Evolutionary conservation across 2,329 filamentous ascomycete species (phyloP).

Genomic region (Knoxdaviesia proteae): DNA sequence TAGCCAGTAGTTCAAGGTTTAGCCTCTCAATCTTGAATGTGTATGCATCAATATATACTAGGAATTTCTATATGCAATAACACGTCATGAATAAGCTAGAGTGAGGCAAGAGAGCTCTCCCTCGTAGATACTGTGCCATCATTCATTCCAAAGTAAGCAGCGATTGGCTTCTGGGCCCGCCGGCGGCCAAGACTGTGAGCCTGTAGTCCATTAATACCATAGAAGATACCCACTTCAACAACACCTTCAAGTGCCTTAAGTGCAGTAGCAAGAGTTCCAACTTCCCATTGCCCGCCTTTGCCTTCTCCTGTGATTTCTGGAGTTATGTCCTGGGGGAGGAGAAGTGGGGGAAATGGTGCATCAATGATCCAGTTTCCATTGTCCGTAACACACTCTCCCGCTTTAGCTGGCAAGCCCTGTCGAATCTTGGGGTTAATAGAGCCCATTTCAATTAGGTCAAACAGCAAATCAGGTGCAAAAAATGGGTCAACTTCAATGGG

Average conservation of each 20-base stretch:
- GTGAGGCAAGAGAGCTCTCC: too few species aligned
- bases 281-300: conserved; percentile 21
- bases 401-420: conserved; percentile 53
- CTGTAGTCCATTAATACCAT: conserved; percentile 57
- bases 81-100: conserved; percentile 16
- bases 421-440: conserved; percentile 50
- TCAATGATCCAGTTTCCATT: conserved; percentile 65
- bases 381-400: conserved; percentile 48
- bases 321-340: conserved; percentile 30
- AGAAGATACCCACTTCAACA: conserved; percentile 80
- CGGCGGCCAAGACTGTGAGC: conserved; percentile 28
- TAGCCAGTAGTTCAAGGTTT: neutral
- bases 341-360: conserved; percentile 61
- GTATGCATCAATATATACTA: neutral
- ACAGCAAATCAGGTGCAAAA: conserved; percentile 56
- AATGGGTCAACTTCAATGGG: conserved; percentile 88
- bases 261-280: conserved; percentile 43
- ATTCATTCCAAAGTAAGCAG: conserved; percentile 85
- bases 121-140: conserved; percentile 36
- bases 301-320: conserved; percentile 9
- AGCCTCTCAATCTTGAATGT: neutral
- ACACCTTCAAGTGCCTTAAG: conserved; percentile 62
- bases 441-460: conserved; percentile 52
- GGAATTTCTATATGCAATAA: neutral
- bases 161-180: conserved; percentile 75